Conservation (phyloP, 495 filamentous ascomycete species). For the Lentithecium fluviatile region DNA sequence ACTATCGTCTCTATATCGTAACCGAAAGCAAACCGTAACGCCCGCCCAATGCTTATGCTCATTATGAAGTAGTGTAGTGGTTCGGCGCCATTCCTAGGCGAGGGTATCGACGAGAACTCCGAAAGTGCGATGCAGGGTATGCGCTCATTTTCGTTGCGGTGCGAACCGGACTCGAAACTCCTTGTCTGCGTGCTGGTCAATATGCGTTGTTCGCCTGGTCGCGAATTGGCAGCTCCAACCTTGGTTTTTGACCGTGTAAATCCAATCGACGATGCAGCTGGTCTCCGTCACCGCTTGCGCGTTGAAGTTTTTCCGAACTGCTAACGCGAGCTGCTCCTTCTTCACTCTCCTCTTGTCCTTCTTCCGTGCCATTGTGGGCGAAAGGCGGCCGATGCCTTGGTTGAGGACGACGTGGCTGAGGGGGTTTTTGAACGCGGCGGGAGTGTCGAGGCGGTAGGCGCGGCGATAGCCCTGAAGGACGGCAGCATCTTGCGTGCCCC, state of each 20-base stretch:
- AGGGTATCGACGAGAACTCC: constrained; percentile 28
- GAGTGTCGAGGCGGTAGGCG: constrained; percentile 66
- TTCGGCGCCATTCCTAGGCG: constrained; percentile 1
- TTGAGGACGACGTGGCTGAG: constrained; percentile 72
- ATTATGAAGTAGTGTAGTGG: constrained; percentile 17
- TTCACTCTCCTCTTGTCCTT: constrained; percentile 64
- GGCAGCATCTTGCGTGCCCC: constrained; percentile 68
- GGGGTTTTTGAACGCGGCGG: constrained; percentile 68
- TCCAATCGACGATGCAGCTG: constrained; percentile 81
- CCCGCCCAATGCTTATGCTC: constrained; percentile 33
- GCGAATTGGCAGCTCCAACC: constrained; percentile 43
- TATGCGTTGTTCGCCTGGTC: neutral
- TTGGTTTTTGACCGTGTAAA: constrained; percentile 73
- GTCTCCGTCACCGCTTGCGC: constrained; percentile 78
- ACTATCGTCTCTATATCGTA: constrained; percentile 1
- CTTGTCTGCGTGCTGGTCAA: constrained; percentile 29
- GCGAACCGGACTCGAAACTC: constrained; percentile 36
- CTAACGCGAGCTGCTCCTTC: constrained; percentile 75
- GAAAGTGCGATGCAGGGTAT: constrained; percentile 16
- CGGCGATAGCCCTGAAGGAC: constrained; percentile 80
- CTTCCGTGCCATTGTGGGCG: constrained; percentile 68
- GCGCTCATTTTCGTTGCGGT: constrained; percentile 38
- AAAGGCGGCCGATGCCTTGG: constrained; percentile 67
- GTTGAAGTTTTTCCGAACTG: constrained; percentile 89
- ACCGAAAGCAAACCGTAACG: constrained; percentile 15